These are phyloP conservation scores for Aspergillus melleus DNA, from an alignment of 2,329 filamentous ascomycete species.

Conservation along the genomic window DNA sequence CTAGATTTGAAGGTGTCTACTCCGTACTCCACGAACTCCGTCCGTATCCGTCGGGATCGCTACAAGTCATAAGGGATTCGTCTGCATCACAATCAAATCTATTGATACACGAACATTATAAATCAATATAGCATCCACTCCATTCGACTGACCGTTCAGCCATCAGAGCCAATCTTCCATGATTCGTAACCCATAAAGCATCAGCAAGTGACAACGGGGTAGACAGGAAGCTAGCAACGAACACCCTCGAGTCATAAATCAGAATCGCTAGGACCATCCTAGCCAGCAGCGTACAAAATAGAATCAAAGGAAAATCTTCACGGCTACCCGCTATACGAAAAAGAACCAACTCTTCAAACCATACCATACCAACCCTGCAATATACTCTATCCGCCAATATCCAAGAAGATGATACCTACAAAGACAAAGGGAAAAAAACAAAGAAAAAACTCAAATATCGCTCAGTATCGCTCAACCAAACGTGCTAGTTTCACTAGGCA, in stretches of 20 bases:
- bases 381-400: neutral
- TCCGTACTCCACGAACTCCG: neutral
- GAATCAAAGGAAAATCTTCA: neutral
- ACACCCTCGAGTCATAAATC: neutral
- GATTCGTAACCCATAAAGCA: slow-evolving; percentile 15
- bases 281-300: neutral
- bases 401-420: neutral
- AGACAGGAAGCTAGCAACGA: neutral
- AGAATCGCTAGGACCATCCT: neutral
- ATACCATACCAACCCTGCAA: neutral
- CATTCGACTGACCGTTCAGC: neutral
- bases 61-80: no score
- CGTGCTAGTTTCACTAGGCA: neutral
- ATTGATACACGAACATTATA: slow-evolving; percentile 17
- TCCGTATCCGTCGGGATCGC: no score
- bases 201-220: slow-evolving; percentile 7
- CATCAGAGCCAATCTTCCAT: slow-evolving; percentile 10
- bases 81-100: slow-evolving; percentile 2
- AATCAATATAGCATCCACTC: slow-evolving; percentile 3
- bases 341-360: neutral
- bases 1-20: neutral
- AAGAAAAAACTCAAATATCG: neutral
- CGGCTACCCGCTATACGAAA: neutral
- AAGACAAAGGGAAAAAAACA: neutral
- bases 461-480: neutral